Base-by-base conservation (phyloP, 345 rosid genomes). In the Streptanthus diversifolius region DNA sequence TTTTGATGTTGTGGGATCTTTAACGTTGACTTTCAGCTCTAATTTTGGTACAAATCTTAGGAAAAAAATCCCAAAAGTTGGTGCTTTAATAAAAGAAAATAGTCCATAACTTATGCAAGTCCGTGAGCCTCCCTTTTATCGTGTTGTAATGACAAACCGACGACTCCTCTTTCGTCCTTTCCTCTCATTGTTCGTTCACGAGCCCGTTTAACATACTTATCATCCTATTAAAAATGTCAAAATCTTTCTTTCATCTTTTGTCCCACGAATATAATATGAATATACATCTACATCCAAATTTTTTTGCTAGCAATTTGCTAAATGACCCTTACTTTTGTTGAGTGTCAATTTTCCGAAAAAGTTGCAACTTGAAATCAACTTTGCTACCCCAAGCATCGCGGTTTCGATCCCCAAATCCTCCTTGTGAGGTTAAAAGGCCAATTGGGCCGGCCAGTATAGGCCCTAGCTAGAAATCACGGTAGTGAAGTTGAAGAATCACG, bases 111-210 rank as follows among this genome's bases (percentile, higher is more conserved):
- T 9, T 53, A 7, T 32, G 3, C 0, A 21, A 61, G 77, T 65
- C 69, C 66, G 77, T 73, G 77, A 65, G 51, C 40, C 19, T 63
- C 18, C 36, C 21, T 73, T n/a, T n/a, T 64, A 55, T 24, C 65
- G 57, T 33, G 37, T 54, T 54, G 55, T 4, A 54, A 35, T 54
- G 64, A 63, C 56, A 53, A 33, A 63, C 24, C 47, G 15, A 72
- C 77, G 63, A 32, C 10, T 29, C 3, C 29, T 72, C 18, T 41
- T 63, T 63, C 27, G 77, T 72, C 64, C 7, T 73, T 22, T 64
- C 8, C 48, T 24, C 8, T 64, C 14, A 24, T 64, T 36, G 57
- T 12, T 63, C 11, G 17, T 55, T 73, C 77, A 65, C 71, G 77
- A 73, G 77, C n/a, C 24, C 19, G 17, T 19, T 33, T 2, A 8